These are phyloP conservation scores for Diaporthe helianthi DNA, from an alignment of 2,329 filamentous ascomycete genomes.

Conservation along the genomic window DNA sequence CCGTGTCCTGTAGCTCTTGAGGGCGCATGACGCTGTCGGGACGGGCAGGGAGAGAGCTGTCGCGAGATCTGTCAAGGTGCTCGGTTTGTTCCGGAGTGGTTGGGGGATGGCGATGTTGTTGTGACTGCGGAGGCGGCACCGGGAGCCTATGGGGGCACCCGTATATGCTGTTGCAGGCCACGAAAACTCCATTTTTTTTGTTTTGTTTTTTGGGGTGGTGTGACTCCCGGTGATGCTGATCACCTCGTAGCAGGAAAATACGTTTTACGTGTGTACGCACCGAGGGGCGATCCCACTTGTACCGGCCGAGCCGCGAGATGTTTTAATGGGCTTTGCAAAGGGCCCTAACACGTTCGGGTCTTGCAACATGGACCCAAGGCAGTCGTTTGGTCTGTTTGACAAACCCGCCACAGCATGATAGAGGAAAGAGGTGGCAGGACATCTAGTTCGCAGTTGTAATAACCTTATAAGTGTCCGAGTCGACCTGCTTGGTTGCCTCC, in stretches of 20 bases:
- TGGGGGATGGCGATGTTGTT: not conserved
- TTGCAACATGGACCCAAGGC: not conserved
- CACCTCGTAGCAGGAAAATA: no score
- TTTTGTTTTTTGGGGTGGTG: not conserved
- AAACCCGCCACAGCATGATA: no score
- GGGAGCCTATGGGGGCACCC: no score
- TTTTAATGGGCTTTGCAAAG: not conserved
- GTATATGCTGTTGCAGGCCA: conserved; percentile 13
- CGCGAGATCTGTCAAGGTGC: conserved; percentile 24
- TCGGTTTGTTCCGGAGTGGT: conserved; percentile 4
- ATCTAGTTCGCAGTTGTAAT: not conserved
- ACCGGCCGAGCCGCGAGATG: not conserved
- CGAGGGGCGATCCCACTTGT: not conserved
- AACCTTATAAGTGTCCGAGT: not conserved
- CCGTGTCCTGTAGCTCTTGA: conserved; percentile 47
- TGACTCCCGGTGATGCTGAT: not conserved
- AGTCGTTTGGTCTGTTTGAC: not conserved
- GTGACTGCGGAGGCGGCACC: conserved; percentile 25
- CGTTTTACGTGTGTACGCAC: no score
- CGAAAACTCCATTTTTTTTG: no score
- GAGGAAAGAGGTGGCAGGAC: not conserved
- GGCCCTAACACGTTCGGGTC: conserved; percentile 1
- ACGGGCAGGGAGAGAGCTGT: conserved; percentile 26
- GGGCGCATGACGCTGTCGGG: conserved; percentile 37
- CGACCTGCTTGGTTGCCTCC: not conserved